These are phyloP conservation scores for Talaromyces pinophilus DNA, from an alignment of 2,329 filamentous ascomycete species.

Conservation along the genomic window DNA sequence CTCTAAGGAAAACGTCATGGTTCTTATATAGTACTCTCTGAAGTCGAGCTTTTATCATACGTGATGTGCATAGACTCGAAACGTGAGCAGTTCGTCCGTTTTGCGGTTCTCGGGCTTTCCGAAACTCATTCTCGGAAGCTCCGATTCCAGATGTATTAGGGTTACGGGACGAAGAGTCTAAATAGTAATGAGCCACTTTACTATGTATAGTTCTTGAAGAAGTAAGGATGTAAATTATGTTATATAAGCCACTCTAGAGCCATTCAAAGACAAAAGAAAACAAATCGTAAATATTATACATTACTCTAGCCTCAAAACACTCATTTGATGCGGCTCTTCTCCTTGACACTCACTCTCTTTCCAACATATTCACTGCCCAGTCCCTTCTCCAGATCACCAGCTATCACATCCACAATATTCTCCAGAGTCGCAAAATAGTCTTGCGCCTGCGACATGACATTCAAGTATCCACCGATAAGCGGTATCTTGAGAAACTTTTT, in stretches of 20 bases:
- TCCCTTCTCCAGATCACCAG: slow-evolving; percentile 23
- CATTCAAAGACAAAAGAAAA: background rate
- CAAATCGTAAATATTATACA: background rate
- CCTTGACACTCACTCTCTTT: slow-evolving; percentile 23
- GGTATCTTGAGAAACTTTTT: slow-evolving; percentile 20
- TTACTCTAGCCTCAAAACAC: background rate
- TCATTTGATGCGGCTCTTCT: slow-evolving; percentile 21
- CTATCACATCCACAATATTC: slow-evolving; percentile 25
- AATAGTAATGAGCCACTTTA: background rate
- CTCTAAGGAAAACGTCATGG: background rate
- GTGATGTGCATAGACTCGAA: background rate
- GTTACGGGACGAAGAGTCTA: background rate
- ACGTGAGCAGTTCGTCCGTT: background rate
- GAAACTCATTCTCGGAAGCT: background rate
- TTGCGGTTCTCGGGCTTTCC: background rate
- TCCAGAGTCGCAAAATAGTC: slow-evolving; percentile 23
- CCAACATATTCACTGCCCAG: slow-evolving; percentile 20
- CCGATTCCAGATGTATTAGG: too few species aligned
- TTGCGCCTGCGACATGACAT: slow-evolving; percentile 22
- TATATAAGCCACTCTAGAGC: background rate
- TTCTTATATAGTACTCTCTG: background rate
- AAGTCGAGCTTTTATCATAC: background rate
- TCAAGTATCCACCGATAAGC: slow-evolving; percentile 24
- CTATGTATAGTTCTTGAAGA: background rate
- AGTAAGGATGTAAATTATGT: background rate